Percentiles rank a stretch among this genome's conserved stretches.
phyloP scores from a whole-genome alignment of 2,329 filamentous ascomycete genomes.

The Exophiala calicioides region DNA sequence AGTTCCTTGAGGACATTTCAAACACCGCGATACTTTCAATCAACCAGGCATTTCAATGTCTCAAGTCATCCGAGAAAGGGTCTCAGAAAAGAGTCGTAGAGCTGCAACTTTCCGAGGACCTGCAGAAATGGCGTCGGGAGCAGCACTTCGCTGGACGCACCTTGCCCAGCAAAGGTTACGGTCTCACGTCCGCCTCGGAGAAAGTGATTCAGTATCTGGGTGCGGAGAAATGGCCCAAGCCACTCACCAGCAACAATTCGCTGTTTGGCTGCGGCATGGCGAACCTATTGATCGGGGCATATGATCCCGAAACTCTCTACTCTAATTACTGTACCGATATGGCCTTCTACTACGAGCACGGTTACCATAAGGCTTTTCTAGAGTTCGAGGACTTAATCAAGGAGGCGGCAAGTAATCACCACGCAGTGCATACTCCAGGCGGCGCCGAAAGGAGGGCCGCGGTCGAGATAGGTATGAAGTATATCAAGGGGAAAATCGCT shows the following conservation, averaged over 20 bases:
- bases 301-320: slow-evolving; percentile 30
- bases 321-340: slow-evolving; percentile 33
- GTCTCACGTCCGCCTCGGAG: too few species aligned
- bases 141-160: too few species aligned
- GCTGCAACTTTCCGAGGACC: too few species aligned
- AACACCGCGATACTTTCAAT: too few species aligned
- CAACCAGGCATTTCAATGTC: too few species aligned
- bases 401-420: not conserved
- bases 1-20: too few species aligned
- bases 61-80: too few species aligned
- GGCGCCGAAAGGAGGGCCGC: slow-evolving; percentile 25
- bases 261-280: slow-evolving; percentile 30
- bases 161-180: too few species aligned
- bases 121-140: too few species aligned
- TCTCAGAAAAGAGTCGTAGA: too few species aligned
- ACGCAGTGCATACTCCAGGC: not conserved
- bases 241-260: slow-evolving; percentile 28
- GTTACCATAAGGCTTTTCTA: slow-evolving; percentile 31
- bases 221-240: slow-evolving; percentile 30
- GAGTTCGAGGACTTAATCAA: slow-evolving; percentile 20
- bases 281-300: slow-evolving; percentile 30
- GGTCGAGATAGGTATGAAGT: slow-evolving; percentile 24
- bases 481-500: slow-evolving; percentile 31
- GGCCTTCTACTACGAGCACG: slow-evolving; percentile 34
- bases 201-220: too few species aligned